Base-by-base conservation (phyloP, 1,284 basidiomycete genomes). In the Cryptococcus sp. region DNA sequence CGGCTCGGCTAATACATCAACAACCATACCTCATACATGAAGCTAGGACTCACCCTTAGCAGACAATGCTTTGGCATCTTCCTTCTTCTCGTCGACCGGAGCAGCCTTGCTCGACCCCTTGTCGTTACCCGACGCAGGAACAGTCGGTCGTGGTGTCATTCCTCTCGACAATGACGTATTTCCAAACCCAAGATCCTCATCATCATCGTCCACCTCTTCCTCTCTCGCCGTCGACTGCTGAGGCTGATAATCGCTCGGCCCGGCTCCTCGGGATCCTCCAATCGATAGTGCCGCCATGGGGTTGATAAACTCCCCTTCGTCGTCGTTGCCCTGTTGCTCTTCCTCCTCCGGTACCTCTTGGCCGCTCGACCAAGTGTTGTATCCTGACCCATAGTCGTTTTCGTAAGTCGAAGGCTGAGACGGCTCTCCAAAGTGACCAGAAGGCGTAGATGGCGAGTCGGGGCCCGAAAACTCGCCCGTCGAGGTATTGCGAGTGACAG, bases 161-260 rank as follows among this genome's bases (percentile, higher is more conserved):
- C 44, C 42, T 22, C 65, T 48, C 0, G 66, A 68, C 12, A 69
- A 66, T 26, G 78, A 76, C 3, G 74, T 75, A 65, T 97, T 98
- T 11, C 93, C 89, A 51, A 98, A 79, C 2, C 95, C 94, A 33
- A 97, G 79, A 60, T 97, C 90, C 44, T 93, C 90, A 4, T 85
- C 83, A 18, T 87, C 87, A 4, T 86, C 83, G 4, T 82, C 81
- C 12, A 52, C 53, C 42, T 64, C 53, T 38, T 49, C 56, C n/a
- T 61, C 57, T 31, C n/a, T n/a, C 24, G 64, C 52, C 28, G 61
- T 52, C 18, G 58, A 28, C 39, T 54, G 58, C 45, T 63, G 28
- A 25, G 57, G 56, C 21, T 37, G 40, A 23, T 46, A 34, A 33
- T 45, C 24, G 35, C 23, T 43, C 26, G 42, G 18, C 9, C n/a